Conservation (phyloP, 164 flowering plant species). For the Cinnamomum chago region DNA sequence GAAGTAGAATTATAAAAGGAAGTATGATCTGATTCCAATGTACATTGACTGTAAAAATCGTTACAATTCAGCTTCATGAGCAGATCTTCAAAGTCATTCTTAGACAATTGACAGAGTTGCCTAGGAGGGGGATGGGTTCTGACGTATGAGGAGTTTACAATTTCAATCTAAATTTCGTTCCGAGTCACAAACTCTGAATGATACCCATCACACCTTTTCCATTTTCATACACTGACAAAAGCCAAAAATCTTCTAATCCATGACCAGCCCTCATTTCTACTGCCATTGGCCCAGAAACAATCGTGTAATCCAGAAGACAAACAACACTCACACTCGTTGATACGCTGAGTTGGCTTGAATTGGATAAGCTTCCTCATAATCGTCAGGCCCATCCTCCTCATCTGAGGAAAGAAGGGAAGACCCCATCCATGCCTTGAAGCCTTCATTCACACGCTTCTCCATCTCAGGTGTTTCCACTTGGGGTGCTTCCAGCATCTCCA, state of each 20-base stretch:
- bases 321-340: conserved; percentile 12
- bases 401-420: conserved; percentile 92
- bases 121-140: not conserved
- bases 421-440: conserved; percentile 96
- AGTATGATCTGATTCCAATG: not conserved
- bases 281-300: not conserved
- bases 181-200: not conserved
- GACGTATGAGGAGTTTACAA: not conserved
- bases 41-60: not conserved
- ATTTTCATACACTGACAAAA: not conserved
- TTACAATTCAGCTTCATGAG: not conserved
- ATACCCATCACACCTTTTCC: not conserved
- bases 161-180: too few species aligned
- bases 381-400: conserved; percentile 77
- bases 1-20: not conserved
- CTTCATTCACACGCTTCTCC: conserved; percentile 82
- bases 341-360: conserved; percentile 29
- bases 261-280: not conserved
- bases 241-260: not conserved
- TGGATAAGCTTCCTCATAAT: conserved; percentile 40
- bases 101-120: not conserved
- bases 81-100: not conserved
- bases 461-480: conserved; percentile 63
- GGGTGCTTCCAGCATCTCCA: conserved; percentile 86
- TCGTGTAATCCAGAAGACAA: not conserved